A percentile compares a stretch with the other conserved stretches of the same genome.
These are phyloP conservation scores for Ophiostoma ulmi DNA, from an alignment of 2,329 filamentous ascomycete species.

Conservation along the genomic window DNA sequence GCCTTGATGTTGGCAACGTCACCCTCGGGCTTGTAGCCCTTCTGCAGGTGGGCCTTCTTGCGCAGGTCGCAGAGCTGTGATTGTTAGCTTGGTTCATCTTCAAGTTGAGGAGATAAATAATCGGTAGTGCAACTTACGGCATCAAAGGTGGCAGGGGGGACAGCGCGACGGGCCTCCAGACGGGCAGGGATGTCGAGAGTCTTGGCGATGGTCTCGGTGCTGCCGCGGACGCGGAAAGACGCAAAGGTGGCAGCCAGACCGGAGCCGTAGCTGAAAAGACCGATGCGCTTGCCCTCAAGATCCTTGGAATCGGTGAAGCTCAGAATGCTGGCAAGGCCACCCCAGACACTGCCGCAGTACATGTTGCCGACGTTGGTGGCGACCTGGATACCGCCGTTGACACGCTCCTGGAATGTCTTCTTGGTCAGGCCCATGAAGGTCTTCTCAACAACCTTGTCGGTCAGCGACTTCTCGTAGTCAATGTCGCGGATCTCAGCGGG, in stretches of 20 bases:
- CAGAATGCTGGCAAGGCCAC: slow-evolving; percentile 67
- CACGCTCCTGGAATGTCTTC: slow-evolving; percentile 76
- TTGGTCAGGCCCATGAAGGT: slow-evolving; percentile 78
- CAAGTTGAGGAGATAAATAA: slow-evolving; percentile 22
- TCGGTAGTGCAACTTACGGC: slow-evolving; percentile 47
- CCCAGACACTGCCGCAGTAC: slow-evolving; percentile 68
- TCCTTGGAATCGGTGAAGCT: slow-evolving; percentile 57
- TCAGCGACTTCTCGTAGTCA: slow-evolving; percentile 72
- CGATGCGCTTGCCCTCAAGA: slow-evolving; percentile 67
- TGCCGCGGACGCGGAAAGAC: slow-evolving; percentile 67
- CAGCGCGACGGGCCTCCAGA: slow-evolving; percentile 59
- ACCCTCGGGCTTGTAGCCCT: slow-evolving; percentile 67
- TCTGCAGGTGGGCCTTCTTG: slow-evolving; percentile 78
- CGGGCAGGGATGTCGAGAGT: slow-evolving; percentile 64
- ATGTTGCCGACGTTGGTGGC: slow-evolving; percentile 70
- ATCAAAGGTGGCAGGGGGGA: slow-evolving; percentile 69
- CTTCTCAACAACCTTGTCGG: slow-evolving; percentile 80
- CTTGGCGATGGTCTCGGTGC: slow-evolving; percentile 62
- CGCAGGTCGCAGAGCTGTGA: slow-evolving; percentile 69
- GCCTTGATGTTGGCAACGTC: slow-evolving; percentile 59
- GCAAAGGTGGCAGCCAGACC: slow-evolving; percentile 68
- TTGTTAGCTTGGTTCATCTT: slow-evolving; percentile 24
- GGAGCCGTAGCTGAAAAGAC: slow-evolving; percentile 74
- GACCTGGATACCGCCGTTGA: slow-evolving; percentile 67
- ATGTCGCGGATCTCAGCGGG: slow-evolving; percentile 70